Evolutionary conservation across 2,329 filamentous ascomycete species (phyloP).

Genomic region (Anthostomella pinea): DNA sequence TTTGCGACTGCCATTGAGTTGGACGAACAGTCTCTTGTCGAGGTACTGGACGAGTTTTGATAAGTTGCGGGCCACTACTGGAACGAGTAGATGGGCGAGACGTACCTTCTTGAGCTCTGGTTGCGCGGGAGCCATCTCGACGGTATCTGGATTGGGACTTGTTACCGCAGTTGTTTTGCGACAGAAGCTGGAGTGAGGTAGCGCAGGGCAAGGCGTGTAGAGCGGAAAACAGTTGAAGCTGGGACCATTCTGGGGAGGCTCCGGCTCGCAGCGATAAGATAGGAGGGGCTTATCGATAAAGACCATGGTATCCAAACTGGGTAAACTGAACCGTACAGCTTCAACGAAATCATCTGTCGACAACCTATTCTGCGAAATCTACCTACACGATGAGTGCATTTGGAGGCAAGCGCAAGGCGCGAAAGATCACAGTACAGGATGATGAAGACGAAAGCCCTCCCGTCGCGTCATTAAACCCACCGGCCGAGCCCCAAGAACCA

Average conservation of each 20-base stretch:
- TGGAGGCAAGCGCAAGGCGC: constrained; percentile 63
- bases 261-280: constrained; percentile 21
- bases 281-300: constrained; percentile 27
- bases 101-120: constrained; percentile 96
- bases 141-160: constrained; percentile 2
- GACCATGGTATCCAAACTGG: not conserved
- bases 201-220: constrained; percentile 9
- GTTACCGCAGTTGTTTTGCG: constrained; percentile 4
- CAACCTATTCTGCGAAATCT: constrained; percentile 10
- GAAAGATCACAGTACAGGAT: constrained; percentile 70
- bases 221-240: constrained; percentile 7
- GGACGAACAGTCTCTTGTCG: constrained; percentile 97
- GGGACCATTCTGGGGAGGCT: constrained; percentile 1
- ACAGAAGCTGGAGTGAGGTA: constrained; percentile 7
- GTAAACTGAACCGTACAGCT: constrained; percentile 6
- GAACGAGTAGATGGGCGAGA: constrained; percentile 1
- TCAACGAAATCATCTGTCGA: constrained; percentile 4
- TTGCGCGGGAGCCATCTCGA: constrained; percentile 94
- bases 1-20: constrained; percentile 96
- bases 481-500: constrained; percentile 31
- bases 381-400: constrained; percentile 50
- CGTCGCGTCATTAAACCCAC: constrained; percentile 23
- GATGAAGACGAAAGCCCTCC: constrained; percentile 49
- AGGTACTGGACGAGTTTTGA: constrained; percentile 67
- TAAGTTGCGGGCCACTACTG: constrained; percentile 10